These are phyloP conservation scores for Diatrype stigma DNA, from an alignment of 2,329 filamentous ascomycete genomes.

Conservation along the genomic window DNA sequence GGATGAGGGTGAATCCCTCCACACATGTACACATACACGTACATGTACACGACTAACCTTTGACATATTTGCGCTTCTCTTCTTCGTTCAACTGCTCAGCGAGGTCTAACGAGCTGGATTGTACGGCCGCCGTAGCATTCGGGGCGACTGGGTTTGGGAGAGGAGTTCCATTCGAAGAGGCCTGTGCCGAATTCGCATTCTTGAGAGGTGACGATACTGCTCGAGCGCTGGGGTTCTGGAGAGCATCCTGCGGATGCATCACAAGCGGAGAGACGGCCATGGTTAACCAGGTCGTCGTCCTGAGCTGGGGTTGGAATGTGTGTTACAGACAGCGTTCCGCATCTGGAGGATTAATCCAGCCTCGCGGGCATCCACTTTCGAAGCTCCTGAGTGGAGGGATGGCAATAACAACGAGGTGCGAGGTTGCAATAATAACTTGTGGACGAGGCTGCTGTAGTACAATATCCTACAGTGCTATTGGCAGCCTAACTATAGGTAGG, in stretches of 20 bases:
- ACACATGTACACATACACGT: no score
- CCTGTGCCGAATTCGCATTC: conserved; percentile 33
- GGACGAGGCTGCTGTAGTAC: no score
- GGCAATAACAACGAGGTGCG: no score
- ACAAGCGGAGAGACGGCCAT: conserved; percentile 31
- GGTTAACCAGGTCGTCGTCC: conserved; percentile 1
- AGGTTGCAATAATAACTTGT: no score
- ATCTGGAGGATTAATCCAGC: no score
- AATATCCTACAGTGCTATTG: no score
- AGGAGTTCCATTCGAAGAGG: conserved; percentile 44
- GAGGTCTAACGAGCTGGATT: conserved; percentile 44
- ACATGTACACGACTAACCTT: conserved; percentile 49
- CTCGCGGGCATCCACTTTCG: no score
- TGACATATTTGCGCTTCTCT: conserved; percentile 84
- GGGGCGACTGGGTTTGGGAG: conserved; percentile 24
- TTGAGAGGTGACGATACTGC: conserved; percentile 42
- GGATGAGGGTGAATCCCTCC: no score
- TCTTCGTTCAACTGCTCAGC: conserved; percentile 79
- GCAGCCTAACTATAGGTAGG: no score
- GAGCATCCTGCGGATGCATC: conserved; percentile 22
- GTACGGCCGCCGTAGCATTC: conserved; percentile 24
- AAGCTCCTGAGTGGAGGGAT: no score
- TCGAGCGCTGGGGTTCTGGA: conserved; percentile 22
- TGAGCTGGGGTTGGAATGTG: background rate
- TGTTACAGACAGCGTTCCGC: no score